These are phyloP conservation scores for Phlebiopsis gigantea DNA, from an alignment of 768 basidiomycete species.

Conservation along the genomic window DNA sequence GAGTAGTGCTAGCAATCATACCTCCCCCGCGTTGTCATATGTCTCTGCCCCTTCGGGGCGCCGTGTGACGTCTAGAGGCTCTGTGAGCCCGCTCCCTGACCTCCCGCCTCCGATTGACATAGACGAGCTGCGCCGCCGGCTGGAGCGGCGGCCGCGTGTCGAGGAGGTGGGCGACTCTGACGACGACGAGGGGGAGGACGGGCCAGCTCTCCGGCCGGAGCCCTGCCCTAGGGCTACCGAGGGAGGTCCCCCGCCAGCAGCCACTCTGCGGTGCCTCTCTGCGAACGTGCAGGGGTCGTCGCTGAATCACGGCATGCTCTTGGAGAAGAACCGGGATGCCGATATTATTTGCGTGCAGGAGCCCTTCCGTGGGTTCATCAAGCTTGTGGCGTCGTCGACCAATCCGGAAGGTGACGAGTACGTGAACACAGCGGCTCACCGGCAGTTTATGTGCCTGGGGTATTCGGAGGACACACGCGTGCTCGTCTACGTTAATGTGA, in stretches of 20 bases:
- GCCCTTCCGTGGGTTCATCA: slow-evolving; percentile 6
- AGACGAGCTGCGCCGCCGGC: background rate
- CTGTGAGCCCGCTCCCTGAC: background rate
- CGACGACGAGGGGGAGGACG: no score
- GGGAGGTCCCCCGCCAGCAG: no score
- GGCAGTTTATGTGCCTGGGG: slow-evolving; percentile 2
- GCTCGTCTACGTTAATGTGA: background rate
- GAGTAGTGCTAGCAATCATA: background rate
- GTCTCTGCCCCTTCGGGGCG: background rate
- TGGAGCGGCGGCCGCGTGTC: background rate
- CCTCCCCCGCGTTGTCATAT: background rate
- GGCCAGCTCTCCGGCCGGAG: no score
- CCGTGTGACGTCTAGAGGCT: background rate
- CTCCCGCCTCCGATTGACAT: background rate
- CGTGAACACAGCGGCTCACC: background rate
- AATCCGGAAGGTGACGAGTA: slow-evolving; percentile 6
- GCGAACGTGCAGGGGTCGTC: slow-evolving; percentile 7
- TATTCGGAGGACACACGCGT: background rate
- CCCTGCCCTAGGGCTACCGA: no score
- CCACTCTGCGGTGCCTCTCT: background rate
- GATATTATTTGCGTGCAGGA: slow-evolving; percentile 12
- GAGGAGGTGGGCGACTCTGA: no score
- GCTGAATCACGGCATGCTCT: background rate
- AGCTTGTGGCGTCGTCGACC: background rate
- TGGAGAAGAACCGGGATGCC: background rate